Base-by-base conservation (phyloP, 2,329 filamentous ascomycete species). In the Xylaria sp. region DNA sequence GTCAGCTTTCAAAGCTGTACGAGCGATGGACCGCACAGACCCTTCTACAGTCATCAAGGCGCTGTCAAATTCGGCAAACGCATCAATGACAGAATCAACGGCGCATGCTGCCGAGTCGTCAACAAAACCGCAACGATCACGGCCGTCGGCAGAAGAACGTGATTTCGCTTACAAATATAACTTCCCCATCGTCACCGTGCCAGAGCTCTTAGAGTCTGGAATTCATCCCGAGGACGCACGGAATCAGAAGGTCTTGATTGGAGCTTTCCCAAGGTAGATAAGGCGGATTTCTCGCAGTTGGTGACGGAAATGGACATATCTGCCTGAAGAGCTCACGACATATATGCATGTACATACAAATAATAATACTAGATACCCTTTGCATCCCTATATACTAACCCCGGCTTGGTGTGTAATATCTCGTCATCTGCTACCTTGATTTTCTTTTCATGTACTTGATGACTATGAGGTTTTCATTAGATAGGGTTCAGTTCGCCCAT, bases 211-310 rank as follows among this genome's bases (percentile, higher is more conserved):
- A 23, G 54, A 60, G 27, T 53, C 46, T 2, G 62, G 53, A 8
- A 59, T 67, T 10, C 63, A 65, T 17, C 64, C 64, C 17, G 64
- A 67, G 35, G 64, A 67, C 7, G 62, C 59, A 1, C 55, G 64
- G 35, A 67, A 67, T 23, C 64, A 67, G 37, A 67, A 67, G 40
- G 62, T 67, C 21, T 53, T 67, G 19, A 63, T 67, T 21, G 62
- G 57, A 25, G 19, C 59, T 27, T 65, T 65, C 29, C 62, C 64
- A 33, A 62, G 64, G 38, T 58, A 60, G 46, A 27, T 19, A 21
- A 31, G 11, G 38, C 3, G 27, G 23, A 21, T 19, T 9, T n/a
- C 19, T 5, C n/a, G 19, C 23, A 4, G 8, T 1, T 19, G 17
- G 19, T 35, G n/a, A 25, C 11, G 10, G 11, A 23, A 37, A 19